Evolutionary conservation across 2,329 filamentous ascomycete species (phyloP), one percentile per base, ranked within the genome.

Genomic region (Neonectria punicea): DNA sequence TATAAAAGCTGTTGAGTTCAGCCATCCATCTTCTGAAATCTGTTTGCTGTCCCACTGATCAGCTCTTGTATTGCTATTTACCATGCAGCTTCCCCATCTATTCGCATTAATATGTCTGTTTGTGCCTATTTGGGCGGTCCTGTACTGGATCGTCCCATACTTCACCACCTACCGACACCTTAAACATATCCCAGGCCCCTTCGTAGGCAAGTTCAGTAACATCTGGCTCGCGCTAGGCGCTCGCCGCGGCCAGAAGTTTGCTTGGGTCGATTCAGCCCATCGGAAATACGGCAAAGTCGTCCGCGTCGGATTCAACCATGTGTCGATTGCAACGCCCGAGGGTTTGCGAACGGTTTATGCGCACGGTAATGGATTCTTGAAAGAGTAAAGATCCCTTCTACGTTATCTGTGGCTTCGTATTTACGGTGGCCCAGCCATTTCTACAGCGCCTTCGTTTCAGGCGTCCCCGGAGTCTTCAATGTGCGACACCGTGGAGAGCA

Each of bases 291-390:
- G 66, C 50, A 59, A 56, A 5, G 55, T 68, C 34, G 59, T 66
- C 9, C 47, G 66, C 16, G 53, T 68, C 20, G 63, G 56, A 1
- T 60, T 60, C 39, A 68, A 68, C 54, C 66, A 68, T 49, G 58
- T 68, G 9, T 60, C 55, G 8, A 66, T 68, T 39, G 66, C 66
- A 18, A 60, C 54, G 2, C 55, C 58, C 3, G 63, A 68, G 16
- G 66, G 55, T 3, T 39, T 68, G 5, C 58, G 58, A 2, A 63
- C 59, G 3, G 47, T 68, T 14, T 68, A 68, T 16, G 66, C 55
- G 6, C 66, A 68, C 16, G 66, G 66, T 28, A 68, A 66, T 43
- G 59, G 66, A 11, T 68, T 63, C 25, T 34, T 68, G 13, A 68
- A 68, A 41, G 57, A 61, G 65, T 67, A 61, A 59, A 44, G 10